Evolutionary conservation across 768 basidiomycete genomes (phyloP), one percentile per base, ranked within the genome.

Genomic region (Rhizopogon vulgaris): DNA sequence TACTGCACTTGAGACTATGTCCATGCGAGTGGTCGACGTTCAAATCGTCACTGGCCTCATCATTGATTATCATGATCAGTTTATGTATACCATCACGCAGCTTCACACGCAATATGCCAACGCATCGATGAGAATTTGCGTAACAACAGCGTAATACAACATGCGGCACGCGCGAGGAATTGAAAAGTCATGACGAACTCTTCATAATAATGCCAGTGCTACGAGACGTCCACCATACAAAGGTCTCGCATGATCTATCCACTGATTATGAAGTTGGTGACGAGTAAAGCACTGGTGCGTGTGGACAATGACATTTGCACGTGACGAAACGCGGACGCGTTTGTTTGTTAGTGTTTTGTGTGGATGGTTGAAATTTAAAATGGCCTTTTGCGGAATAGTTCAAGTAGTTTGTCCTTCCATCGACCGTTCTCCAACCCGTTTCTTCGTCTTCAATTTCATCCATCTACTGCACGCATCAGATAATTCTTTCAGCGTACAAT

Each of bases 311-410:
- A 30, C 32, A 46, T 24, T 46, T 30, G 49, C 70, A 73, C 70
- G 71, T 71, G 70, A 60, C 41, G 0, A 12, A 39, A 71, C 70
- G 71, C 70, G 70, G 37, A 52, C 71, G 70, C 67, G 71, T 57
- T 57, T 68, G 52, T 69, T 73, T 71, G 65, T 25, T 2, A 15
- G 37, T 71, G 46, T 73, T 73, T 71, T 69, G 56, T 54, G 56
- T 63, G 60, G 61, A 60, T 63, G 51, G 66, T 68, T 68, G 52
- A 68, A 45, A 46, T 46, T 46, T 46, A 46, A 71, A 73, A 69
- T 57, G 54, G 65, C 56, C 58, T 63, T 56, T 63, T 52, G 49
- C 63, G 57, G 58, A 56, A 55, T 56, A 45, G 18, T 52, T 45
- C 52, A 55, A 55, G 54, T 34, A 25, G 43, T 38, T 54, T 45